A percentile compares a stretch with the other conserved stretches of the same genome.
Evolutionary conservation across 208 protist genomes (phyloP).

Genomic region (Sergeia podlipaevii): DNA sequence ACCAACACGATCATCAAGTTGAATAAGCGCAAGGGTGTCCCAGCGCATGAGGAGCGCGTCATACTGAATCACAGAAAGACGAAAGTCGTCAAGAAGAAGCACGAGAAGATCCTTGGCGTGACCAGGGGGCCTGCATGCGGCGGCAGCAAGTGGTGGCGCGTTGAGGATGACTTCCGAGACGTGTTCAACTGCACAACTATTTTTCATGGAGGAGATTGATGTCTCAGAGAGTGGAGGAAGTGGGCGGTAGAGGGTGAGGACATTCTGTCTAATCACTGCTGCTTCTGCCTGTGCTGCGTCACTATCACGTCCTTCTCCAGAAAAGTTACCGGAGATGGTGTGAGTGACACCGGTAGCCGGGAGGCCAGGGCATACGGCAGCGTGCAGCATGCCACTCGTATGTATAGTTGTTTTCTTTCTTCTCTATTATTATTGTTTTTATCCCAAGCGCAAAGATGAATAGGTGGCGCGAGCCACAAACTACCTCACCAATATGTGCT

Average conservation of each 20-base stretch:
- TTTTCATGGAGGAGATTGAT: neutral
- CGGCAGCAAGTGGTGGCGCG: slow-evolving; percentile 53
- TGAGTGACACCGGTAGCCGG: slow-evolving; percentile 73
- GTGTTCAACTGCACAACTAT: slow-evolving; percentile 13
- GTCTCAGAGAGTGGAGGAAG: neutral
- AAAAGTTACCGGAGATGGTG: slow-evolving; percentile 68
- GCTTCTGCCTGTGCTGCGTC: no score
- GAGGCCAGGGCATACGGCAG: slow-evolving; percentile 60
- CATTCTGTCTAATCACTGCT: slow-evolving; percentile 70
- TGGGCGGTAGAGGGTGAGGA: slow-evolving; percentile 59
- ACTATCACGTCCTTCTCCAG: slow-evolving; percentile 50
- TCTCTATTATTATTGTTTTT: slow-evolving; percentile 10
- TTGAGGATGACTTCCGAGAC: slow-evolving; percentile 51
- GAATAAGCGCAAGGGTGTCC: slow-evolving; percentile 73
- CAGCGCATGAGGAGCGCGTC: slow-evolving; percentile 51
- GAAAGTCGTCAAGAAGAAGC: slow-evolving; percentile 81
- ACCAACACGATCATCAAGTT: slow-evolving; percentile 62
- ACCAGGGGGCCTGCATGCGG: slow-evolving; percentile 46
- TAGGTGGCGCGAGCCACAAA: no score
- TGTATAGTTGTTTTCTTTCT: no score
- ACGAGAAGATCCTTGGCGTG: slow-evolving; percentile 56
- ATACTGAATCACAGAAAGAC: slow-evolving; percentile 77
- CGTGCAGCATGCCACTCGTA: slow-evolving; percentile 62
- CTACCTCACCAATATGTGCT: no score
- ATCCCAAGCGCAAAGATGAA: no score